A percentile compares a stretch with the other conserved stretches of the same genome.
These are phyloP conservation scores for Protomyces arabidopsidicola DNA, from an alignment of 1,139 yeast species.

Conservation along the genomic window DNA sequence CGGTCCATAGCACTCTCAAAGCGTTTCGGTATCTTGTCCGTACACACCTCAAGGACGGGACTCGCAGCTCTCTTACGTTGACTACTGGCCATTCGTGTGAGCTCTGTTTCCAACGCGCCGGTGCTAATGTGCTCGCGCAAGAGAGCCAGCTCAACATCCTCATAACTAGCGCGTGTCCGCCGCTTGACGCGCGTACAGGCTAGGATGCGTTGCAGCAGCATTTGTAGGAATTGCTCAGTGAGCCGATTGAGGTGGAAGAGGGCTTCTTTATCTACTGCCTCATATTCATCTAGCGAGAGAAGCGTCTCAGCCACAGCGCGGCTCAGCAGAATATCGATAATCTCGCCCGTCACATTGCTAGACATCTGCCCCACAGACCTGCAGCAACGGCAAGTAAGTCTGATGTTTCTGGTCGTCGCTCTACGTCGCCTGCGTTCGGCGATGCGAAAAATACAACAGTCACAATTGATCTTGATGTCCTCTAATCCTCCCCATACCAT, in stretches of 20 bases:
- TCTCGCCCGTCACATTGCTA: constrained; percentile 9
- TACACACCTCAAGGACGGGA: not conserved
- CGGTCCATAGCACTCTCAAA: constrained; percentile 16
- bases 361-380: not conserved
- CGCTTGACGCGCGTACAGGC: constrained; percentile 14
- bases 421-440: not conserved
- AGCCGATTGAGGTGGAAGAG: constrained; percentile 13
- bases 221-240: constrained; percentile 7
- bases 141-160: constrained; percentile 15
- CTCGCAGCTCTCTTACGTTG: not conserved
- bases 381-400: too few species aligned
- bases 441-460: not conserved
- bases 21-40: constrained; percentile 20
- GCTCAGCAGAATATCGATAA: constrained; percentile 7
- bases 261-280: constrained; percentile 1
- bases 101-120: constrained; percentile 16
- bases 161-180: constrained; percentile 13
- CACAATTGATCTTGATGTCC: not conserved
- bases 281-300: constrained; percentile 1
- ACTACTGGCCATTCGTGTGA: not conserved
- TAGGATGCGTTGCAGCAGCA: constrained; percentile 3
- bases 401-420: not conserved
- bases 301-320: constrained; percentile 3
- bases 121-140: constrained; percentile 7
- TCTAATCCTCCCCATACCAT: constrained; percentile 3